Evolutionary conservation across 1,284 basidiomycete genomes (phyloP), one percentile per base, ranked within the genome.

Genomic region (Rhodotorula sp.): DNA sequence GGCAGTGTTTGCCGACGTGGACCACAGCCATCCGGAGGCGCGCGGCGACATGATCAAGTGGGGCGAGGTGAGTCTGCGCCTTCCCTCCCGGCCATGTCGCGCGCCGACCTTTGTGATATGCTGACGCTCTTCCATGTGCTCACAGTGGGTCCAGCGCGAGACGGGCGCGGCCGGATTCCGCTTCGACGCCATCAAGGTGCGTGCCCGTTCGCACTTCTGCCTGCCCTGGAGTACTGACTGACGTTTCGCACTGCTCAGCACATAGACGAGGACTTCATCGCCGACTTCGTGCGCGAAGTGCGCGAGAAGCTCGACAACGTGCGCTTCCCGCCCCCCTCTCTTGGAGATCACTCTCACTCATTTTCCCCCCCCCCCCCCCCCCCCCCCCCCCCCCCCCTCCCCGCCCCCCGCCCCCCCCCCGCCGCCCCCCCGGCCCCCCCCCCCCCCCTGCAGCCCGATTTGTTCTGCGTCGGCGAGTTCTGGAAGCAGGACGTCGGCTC

Each of bases 11-110:
- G 68, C 72, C 25, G 80, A 81, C 62, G 89, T 96, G 76, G 91
- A 97, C 80, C 90, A 93, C 81, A 85, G 88, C 23, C 91, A 97
- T 59, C 91, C 90, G 12, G 89, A 88, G 12, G 93, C 93, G 19
- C 41, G 70, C 14, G 73, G 80, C 41, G 82, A 85, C 67, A 56
- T 82, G 52, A 80, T 84, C 64, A 81, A 84, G 42, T 87, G 86
- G 86, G 86, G 85, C 34, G 81, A 82, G 34, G 34, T 34, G 3
- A 34, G 34, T 34, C 5, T 2, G 34, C 34, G 34, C 34, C 34
- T 34, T 34, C 5, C 34, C 2, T 34, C 5, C 3, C 34, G 34
- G 34, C 34, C 34, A 34, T 34, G 34, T 34, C 34, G 34, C n/a
- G n/a, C n/a, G n/a, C n/a, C n/a, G n/a, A n/a, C n/a, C n/a, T n/a